A percentile compares a stretch with the other conserved stretches of the same genome.
Conservation (phyloP, 805 yeast genomes). For the Kockiozyma suomiensis region DNA sequence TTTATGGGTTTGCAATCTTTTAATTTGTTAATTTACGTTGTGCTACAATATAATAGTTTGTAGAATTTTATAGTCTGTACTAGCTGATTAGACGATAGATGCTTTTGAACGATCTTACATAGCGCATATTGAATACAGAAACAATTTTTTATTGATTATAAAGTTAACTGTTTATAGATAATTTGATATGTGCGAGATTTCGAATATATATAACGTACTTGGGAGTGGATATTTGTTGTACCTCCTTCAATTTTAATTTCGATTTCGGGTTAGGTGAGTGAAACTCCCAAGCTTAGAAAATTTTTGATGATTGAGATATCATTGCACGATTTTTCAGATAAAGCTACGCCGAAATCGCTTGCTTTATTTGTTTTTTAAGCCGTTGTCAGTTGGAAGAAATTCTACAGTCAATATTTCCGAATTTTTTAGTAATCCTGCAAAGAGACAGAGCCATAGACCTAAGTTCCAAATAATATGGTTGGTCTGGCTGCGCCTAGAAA, state of each 20-base stretch:
- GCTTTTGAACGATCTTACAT: background rate
- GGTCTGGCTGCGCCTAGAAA: constrained; percentile 63
- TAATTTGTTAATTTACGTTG: no score
- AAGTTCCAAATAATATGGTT: constrained; percentile 32
- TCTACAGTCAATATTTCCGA: background rate
- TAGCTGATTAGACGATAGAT: no score
- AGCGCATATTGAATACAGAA: background rate
- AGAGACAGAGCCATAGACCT: background rate
- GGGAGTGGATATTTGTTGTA: background rate
- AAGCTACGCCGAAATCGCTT: background rate
- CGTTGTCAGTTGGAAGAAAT: background rate
- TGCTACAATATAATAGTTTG: no score
- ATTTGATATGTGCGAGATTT: no score
- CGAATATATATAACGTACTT: no score
- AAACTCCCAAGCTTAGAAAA: background rate
- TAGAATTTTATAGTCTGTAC: no score
- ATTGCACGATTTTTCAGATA: no score
- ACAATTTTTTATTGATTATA: no score
- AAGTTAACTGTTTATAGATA: no score
- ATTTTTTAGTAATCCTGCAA: background rate
- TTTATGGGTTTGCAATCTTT: background rate
- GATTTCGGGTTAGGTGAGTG: constrained; percentile 5
- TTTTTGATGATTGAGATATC: background rate
- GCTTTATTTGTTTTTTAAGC: background rate
- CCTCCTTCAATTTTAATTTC: background rate